These are phyloP conservation scores for Chaetomium olivaceum DNA, from an alignment of 2,329 filamentous ascomycete genomes.

Conservation along the genomic window DNA sequence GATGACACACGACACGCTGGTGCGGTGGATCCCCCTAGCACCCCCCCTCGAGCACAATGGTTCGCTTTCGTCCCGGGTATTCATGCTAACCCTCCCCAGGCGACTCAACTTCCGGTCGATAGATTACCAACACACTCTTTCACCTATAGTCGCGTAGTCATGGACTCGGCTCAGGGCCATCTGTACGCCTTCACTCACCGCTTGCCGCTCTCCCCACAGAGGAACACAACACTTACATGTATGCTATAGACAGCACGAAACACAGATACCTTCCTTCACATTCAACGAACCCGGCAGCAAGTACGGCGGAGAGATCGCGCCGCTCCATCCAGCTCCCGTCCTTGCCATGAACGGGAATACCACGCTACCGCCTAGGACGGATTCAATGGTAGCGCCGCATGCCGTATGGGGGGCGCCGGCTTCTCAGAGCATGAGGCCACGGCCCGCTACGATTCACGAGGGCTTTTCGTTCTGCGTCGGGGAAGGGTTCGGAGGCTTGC, in stretches of 20 bases:
- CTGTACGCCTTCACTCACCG: slow-evolving; percentile 48
- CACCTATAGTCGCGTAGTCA: slow-evolving; percentile 42
- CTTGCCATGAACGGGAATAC: slow-evolving; percentile 55
- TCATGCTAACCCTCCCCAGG: slow-evolving; percentile 43
- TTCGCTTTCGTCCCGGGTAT: slow-evolving; percentile 34
- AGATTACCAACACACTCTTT: slow-evolving; percentile 42
- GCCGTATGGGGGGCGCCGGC: slow-evolving; percentile 58
- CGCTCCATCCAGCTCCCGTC: slow-evolving; percentile 46
- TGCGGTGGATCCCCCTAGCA: slow-evolving; percentile 37
- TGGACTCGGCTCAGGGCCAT: slow-evolving; percentile 55
- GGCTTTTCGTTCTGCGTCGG: slow-evolving; percentile 60
- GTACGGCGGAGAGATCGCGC: slow-evolving; percentile 47
- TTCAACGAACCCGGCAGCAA: slow-evolving; percentile 51
- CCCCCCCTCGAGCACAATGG: slow-evolving; percentile 38
- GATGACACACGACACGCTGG: slow-evolving; percentile 42
- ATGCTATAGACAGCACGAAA: slow-evolving; percentile 47
- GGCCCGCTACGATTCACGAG: slow-evolving; percentile 62
- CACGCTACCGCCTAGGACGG: slow-evolving; percentile 51
- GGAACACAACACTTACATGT: slow-evolving; percentile 42
- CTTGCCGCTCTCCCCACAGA: slow-evolving; percentile 24
- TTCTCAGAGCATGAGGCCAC: slow-evolving; percentile 52
- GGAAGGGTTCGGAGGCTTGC: slow-evolving; percentile 54
- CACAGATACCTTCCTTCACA: slow-evolving; percentile 52
- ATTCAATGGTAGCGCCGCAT: slow-evolving; percentile 48
- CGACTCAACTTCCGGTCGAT: slow-evolving; percentile 41